phyloP scores from a whole-genome alignment of 2,329 filamentous ascomycete species.

The Verticillium nonalfalfae region DNA sequence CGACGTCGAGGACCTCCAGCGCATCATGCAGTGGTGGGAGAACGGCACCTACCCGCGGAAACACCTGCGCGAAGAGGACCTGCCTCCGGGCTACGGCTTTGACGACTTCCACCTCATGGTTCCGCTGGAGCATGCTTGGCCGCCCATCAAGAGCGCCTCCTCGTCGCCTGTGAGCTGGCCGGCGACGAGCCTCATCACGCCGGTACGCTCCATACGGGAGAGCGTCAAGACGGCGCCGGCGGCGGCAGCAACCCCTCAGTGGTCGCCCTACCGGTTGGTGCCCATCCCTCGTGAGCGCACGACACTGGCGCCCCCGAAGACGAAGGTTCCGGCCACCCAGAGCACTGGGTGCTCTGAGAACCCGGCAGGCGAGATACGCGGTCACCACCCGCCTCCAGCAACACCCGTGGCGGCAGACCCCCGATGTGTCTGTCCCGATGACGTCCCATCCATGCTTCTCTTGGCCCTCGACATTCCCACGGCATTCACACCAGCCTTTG shows the following conservation, averaged over 20 bases:
- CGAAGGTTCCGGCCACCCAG: neutral
- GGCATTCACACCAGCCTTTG: neutral
- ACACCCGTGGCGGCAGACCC: neutral
- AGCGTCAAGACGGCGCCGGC: neutral
- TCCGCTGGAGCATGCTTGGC: neutral
- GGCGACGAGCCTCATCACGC: neutral
- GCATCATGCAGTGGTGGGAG: neutral
- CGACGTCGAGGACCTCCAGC: neutral
- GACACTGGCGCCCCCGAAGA: neutral
- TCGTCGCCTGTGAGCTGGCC: neutral
- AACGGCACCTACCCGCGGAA: neutral
- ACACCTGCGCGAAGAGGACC: neutral
- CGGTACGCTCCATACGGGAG: neutral
- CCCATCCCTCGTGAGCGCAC: neutral
- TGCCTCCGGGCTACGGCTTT: conserved; percentile 4
- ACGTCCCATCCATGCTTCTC: conserved; percentile 3
- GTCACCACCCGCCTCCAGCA: no score
- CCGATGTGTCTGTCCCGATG: neutral
- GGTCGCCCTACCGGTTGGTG: neutral
- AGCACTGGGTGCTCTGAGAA: no score
- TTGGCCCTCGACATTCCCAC: conserved; percentile 3
- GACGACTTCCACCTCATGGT: conserved; percentile 7
- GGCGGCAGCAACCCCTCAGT: neutral
- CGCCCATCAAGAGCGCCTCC: neutral
- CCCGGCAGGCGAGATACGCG: no score